phyloP scores from a whole-genome alignment of 352 stramenopile genomes.

The Phytopythium cucurbitacearum region DNA sequence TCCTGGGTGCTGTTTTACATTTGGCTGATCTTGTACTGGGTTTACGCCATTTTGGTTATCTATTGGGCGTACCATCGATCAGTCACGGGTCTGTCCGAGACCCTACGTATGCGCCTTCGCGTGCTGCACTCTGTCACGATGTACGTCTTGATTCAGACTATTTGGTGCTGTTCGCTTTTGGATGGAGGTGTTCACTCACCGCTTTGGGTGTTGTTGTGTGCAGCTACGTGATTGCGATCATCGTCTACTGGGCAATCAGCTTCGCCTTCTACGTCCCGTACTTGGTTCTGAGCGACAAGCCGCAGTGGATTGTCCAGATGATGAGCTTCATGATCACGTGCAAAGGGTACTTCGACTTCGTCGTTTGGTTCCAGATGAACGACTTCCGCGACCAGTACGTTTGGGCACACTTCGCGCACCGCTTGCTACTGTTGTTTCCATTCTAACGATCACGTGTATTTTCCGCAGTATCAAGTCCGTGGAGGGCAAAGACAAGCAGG shows the following conservation, averaged over 20 bases:
- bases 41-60: slow-evolving; percentile 83
- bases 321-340: slow-evolving; percentile 91
- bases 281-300: slow-evolving; percentile 52
- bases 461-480: slow-evolving; percentile 9
- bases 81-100: slow-evolving; percentile 80
- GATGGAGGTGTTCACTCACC: slow-evolving; percentile 1
- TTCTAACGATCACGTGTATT: background rate
- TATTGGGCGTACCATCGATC: slow-evolving; percentile 81
- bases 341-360: slow-evolving; percentile 88
- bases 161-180: background rate
- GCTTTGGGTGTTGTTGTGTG: background rate
- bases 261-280: slow-evolving; percentile 87
- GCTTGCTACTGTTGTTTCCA: background rate
- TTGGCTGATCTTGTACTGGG: slow-evolving; percentile 84
- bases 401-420: background rate
- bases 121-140: slow-evolving; percentile 87
- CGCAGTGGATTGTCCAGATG: slow-evolving; percentile 54
- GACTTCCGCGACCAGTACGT: slow-evolving; percentile 56
- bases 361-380: slow-evolving; percentile 90
- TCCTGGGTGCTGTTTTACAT: slow-evolving; percentile 86
- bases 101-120: slow-evolving; percentile 76
- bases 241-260: slow-evolving; percentile 87
- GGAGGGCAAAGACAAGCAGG: slow-evolving; percentile 40
- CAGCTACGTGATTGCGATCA: slow-evolving; percentile 88
- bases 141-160: slow-evolving; percentile 26